Conservation (phyloP, 495 filamentous ascomycete genomes). For the Beverwykella pulmonaria region DNA sequence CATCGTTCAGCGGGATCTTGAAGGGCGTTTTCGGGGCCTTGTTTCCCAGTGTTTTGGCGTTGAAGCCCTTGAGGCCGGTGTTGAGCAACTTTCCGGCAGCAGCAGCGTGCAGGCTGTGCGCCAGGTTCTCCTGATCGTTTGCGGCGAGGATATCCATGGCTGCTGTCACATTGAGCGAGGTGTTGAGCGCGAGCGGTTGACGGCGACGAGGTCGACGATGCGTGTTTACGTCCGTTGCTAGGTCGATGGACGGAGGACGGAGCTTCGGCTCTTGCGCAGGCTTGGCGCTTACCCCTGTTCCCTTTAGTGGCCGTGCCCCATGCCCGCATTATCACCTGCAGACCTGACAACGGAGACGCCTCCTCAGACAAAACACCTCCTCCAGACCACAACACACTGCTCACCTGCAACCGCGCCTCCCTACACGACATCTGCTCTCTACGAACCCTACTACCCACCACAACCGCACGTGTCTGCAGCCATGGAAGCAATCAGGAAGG, state of each 20-base stretch:
- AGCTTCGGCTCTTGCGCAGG: background rate
- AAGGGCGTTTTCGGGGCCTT: conserved; percentile 82
- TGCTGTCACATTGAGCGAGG: conserved; percentile 33
- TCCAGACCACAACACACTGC: background rate
- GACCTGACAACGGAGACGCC: conserved; percentile 13
- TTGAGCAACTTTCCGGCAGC: conserved; percentile 81
- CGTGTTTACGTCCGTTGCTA: conserved; percentile 35
- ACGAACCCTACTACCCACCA: conserved; percentile 5
- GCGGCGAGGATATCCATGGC: conserved; percentile 70
- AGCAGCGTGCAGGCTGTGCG: conserved; percentile 71
- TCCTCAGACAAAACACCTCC: conserved; percentile 25
- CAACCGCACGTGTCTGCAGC: conserved; percentile 11
- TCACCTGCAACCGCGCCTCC: background rate
- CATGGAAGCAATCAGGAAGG: conserved; percentile 82
- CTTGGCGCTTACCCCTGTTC: conserved; percentile 21
- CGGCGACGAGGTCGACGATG: conserved; percentile 5
- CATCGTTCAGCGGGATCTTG: conserved; percentile 81
- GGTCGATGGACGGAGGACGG: conserved; percentile 5
- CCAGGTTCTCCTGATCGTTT: conserved; percentile 85
- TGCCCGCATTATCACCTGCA: conserved; percentile 12
- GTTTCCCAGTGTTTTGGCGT: conserved; percentile 77
- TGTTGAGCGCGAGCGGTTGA: conserved; percentile 7
- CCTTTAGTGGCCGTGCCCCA: background rate
- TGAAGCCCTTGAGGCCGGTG: conserved; percentile 61
- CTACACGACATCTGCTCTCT: background rate